Conservation (phyloP, 2,329 filamentous ascomycete species). For the Monilinia aucupariae region DNA sequence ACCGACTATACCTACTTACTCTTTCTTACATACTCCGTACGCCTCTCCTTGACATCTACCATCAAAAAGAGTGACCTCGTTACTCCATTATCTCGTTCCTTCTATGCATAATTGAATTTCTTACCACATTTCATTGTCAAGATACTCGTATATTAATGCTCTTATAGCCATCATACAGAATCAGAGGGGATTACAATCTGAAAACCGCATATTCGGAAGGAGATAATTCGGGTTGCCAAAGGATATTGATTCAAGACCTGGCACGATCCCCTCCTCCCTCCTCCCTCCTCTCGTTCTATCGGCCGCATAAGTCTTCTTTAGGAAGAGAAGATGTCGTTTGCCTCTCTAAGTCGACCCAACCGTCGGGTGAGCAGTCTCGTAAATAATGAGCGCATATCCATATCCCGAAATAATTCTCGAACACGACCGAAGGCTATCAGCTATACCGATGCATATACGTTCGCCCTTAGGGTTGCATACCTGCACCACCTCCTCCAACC, state of each 20-base stretch:
- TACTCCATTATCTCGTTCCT: not conserved
- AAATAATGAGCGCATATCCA: slow-evolving; percentile 24
- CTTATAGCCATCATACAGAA: not conserved
- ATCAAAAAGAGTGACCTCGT: not conserved
- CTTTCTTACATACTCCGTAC: not conserved
- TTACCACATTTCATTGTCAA: slow-evolving; percentile 4
- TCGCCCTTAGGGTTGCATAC: slow-evolving; percentile 84
- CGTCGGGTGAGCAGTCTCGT: slow-evolving; percentile 33
- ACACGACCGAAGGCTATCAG: slow-evolving; percentile 46
- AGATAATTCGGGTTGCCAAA: not conserved
- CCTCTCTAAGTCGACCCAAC: slow-evolving; percentile 29
- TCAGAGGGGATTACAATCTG: not conserved
- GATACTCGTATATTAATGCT: slow-evolving; percentile 8
- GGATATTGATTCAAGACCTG: not conserved
- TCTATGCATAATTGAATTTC: slow-evolving; percentile 1
- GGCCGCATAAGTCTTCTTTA: not conserved
- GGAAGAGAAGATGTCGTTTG: slow-evolving; percentile 28
- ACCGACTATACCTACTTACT: too few relatives aligned
- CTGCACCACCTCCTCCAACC: slow-evolving; percentile 91
- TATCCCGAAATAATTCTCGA: slow-evolving; percentile 39
- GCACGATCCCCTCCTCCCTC: not conserved
- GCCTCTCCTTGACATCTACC: not conserved
- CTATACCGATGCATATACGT: slow-evolving; percentile 82
- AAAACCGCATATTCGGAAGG: not conserved
- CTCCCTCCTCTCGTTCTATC: not conserved